Evolutionary conservation across 2,329 filamentous ascomycete species (phyloP), one percentile per base, ranked within the genome.

Genomic region (Fusarium anguioides): DNA sequence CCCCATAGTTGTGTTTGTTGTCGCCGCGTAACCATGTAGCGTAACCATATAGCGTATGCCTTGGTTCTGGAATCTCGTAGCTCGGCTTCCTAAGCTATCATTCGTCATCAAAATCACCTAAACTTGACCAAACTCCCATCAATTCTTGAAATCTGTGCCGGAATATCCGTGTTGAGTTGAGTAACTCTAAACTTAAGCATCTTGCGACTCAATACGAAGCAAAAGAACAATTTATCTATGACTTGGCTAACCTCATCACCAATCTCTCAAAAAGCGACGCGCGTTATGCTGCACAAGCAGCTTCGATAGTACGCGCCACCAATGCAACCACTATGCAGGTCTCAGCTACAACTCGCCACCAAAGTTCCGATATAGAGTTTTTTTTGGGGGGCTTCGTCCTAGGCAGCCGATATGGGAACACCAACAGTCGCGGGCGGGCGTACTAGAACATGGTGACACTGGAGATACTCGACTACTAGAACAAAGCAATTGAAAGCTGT

Each of bases 151-250:
- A 31, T 21, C 10, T 39, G 3, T 27, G n/a, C 27, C 36, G 52
- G 20, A 4, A 41, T 29, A 52, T 17, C 36, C 46, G 52, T 33
- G 15, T 35, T 35, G 21, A 17, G 15, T 35, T 35, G 21, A 17
- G 10, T n/a, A 41, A 56, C 52, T 41, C 18, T 52, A 41, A 55
- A 27, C 5, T 23, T n/a, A 23, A 35, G 23, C 46, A 52, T 41
- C 15, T 35, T 27, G 27, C n/a, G 29, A 26, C 9, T 35, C 11
- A 10, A 50, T 31, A 39, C 44, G 21, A 52, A n/a, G 11, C 15
- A 27, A 15, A 23, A 41, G 12, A 3, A 21, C n/a, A n/a, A n/a
- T n/a, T 17, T n/a, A 4, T 27, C 20, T 6, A 5, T 17, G 15
- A 18, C 9, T 21, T 29, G 10, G 9, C 17, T 35, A 4, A 11